phyloP scores from a whole-genome alignment of 1,284 basidiomycete genomes.

The Melanopsichium pennsylvanicum region DNA sequence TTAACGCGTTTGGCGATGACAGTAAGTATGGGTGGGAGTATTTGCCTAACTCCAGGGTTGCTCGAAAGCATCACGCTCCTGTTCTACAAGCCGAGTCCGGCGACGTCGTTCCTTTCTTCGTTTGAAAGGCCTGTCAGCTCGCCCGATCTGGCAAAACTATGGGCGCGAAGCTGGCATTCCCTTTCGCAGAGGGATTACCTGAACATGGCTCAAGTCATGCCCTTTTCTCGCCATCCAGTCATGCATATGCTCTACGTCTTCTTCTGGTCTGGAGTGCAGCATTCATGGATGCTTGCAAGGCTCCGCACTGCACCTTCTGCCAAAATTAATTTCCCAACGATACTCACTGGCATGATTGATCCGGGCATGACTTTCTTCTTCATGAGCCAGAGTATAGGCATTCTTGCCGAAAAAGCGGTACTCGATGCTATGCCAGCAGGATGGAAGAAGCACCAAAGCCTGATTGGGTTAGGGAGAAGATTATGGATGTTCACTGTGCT shows the following conservation, averaged over 20 bases:
- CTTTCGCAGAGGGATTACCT: constrained; percentile 36
- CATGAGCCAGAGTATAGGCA: constrained; percentile 24
- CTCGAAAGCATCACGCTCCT: constrained; percentile 13
- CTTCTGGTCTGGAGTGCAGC: constrained; percentile 41
- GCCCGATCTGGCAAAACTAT: constrained; percentile 18
- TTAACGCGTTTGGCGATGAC: constrained; percentile 9
- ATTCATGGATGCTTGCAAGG: constrained; percentile 30
- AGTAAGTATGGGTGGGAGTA: constrained; percentile 1
- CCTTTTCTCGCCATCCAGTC: constrained; percentile 1
- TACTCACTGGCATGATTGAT: constrained; percentile 19
- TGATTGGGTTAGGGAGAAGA: constrained; percentile 2
- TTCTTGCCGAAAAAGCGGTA: constrained; percentile 17
- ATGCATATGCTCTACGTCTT: constrained; percentile 35
- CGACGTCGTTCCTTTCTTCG: constrained; percentile 18
- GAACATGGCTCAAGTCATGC: constrained; percentile 16
- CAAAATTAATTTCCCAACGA: neutral
- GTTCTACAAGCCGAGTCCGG: constrained; percentile 12
- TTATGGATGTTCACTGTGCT: constrained; percentile 31
- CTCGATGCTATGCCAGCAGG: constrained; percentile 15
- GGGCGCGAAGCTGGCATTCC: constrained; percentile 42
- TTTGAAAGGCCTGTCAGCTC: constrained; percentile 30
- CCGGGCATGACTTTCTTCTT: constrained; percentile 36
- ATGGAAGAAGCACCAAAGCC: constrained; percentile 15
- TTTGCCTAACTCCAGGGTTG: constrained; percentile 14
- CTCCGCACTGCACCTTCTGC: constrained; percentile 2